Base-by-base conservation (phyloP, 2,329 filamentous ascomycete genomes). In the Nigrospora sphaerica region DNA sequence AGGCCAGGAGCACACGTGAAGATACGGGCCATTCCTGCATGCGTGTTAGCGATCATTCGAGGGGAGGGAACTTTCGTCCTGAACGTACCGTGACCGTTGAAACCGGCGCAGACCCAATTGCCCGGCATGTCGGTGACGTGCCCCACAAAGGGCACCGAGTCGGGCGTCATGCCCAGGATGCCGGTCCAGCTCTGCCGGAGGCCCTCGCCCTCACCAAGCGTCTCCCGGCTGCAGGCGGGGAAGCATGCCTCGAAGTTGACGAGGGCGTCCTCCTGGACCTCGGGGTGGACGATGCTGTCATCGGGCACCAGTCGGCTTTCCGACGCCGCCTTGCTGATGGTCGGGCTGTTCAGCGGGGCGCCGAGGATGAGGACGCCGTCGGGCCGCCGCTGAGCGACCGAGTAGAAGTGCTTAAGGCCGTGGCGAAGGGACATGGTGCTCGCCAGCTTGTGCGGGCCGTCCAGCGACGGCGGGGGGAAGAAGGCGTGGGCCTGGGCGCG, bases 71-170 rank as follows among this genome's bases (percentile, higher is more conserved):
- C 23, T 9, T 5, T 28, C 5, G 23, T 10, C 23, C 23, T 10
- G 23, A 2, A 9, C 23, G 6, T 28, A 28, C 23, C 23, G 23
- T 28, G 23, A 9, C 23, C 23, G 23, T 28, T 28, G 23, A 28
- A 28, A 6, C 23, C 23, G 23, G 70, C 71, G 52, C 70, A 73
- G 10, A 75, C 62, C 54, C 63, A 75, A 45, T 75, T 71, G 4
- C 71, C 71, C 11, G 65, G 62, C 9, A 66, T 49, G 0, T 59
- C 60, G 11, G 67, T 59, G 6, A 75, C 54, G 1, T 56, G 54
- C 2, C 72, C 72, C n/a, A 75, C 59, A 48, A 73, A 67, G 1
- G 72, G 71, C 12, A 73, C 68, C 12, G 62, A 68, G 53, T 75
- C 69, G 0, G 62, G 57, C 36, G 70, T 74, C 68, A 73, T 68